Evolutionary conservation across 768 basidiomycete genomes (phyloP), one percentile per base, ranked within the genome.

Genomic region (Nidula microcarpa): DNA sequence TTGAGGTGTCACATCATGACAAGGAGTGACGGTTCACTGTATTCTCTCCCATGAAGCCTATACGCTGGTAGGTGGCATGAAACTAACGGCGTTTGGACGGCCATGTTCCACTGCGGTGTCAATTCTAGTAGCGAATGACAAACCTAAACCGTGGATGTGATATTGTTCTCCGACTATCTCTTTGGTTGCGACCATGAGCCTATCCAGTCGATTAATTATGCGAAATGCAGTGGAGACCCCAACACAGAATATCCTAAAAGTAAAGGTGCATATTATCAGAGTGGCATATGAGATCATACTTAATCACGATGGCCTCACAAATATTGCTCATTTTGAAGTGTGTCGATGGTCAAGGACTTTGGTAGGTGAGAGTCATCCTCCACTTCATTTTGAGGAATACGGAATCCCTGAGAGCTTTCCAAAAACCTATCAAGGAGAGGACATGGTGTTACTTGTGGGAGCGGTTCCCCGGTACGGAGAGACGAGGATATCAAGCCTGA

Each of bases 401-500:
- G 79, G 51, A 88, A 61, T 3, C 87, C 85, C 51, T 87, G 79
- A 48, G 74, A 74, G 50, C 70, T 64, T 33, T 70, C 63, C 66
- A 73, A 68, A 55, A 78, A 82, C 8, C 80, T 67, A 55, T 81
- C 78, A 0, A 80, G 57, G 6, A 82, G 69, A 1, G 85, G 91
- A 59, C 86, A 88, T 0, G 93, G 91, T 2, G 91, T 94, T 51
- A 94, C 89, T 62, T 94, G 92, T 0, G 92, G 92, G 2, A 95
- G 72, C 0, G 93, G 84, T 6, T 71, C 73, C 3, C 89, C 91
- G 0, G 86, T 86, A 13, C 86, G 79, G 14, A 95, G 71, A 6
- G 90, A 79, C 0, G 84, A 85, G 0, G 91, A 86, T 51, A 91
- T 84, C 79, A 95, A 81, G 33, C 80, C 89, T 91, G 23, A 23